These are phyloP conservation scores for Antitrichia curtipendula DNA, from an alignment of 225 moss, liverwort and hornwort genomes.

Conservation along the genomic window DNA sequence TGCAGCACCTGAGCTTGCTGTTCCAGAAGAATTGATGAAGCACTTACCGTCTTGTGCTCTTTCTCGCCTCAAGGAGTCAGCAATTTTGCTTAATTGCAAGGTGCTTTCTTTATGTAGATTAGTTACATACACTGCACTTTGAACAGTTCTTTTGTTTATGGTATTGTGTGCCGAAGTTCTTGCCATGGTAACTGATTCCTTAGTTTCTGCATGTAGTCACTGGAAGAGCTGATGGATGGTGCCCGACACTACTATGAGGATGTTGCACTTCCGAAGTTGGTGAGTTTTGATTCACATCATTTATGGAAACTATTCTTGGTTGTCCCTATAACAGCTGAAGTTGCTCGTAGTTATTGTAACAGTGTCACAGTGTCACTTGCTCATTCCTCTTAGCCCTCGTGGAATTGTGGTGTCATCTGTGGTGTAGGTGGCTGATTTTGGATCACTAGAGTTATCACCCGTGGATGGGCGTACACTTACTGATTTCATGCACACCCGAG, in stretches of 20 bases:
- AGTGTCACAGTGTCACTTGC: not conserved
- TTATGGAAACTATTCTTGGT: not conserved
- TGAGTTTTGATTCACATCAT: not conserved
- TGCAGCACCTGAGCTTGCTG: conserved; percentile 2
- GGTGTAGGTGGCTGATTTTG: conserved; percentile 51
- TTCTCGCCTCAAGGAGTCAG: conserved; percentile 41
- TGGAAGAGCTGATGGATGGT: conserved; percentile 43
- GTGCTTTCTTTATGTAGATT: not conserved
- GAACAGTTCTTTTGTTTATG: not conserved
- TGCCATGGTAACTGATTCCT: not conserved
- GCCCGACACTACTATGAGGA: conserved; percentile 48
- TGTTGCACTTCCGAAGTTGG: conserved; percentile 50
- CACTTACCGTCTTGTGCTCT: conserved; percentile 28
- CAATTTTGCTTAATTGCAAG: conserved; percentile 33
- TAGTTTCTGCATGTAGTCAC: conserved; percentile 2
- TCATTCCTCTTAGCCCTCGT: not conserved
- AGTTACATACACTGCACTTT: not conserved
- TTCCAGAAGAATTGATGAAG: conserved; percentile 26
- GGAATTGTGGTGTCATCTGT: not conserved
- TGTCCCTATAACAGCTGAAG: not conserved
- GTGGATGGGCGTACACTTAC: conserved; percentile 62
- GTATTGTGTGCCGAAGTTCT: not conserved
- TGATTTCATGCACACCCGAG: conserved; percentile 76
- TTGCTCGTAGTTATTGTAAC: not conserved
- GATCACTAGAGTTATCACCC: conserved; percentile 50